Base-by-base conservation (phyloP, 2,329 filamentous ascomycete species). In the Arthroderma sp. region DNA sequence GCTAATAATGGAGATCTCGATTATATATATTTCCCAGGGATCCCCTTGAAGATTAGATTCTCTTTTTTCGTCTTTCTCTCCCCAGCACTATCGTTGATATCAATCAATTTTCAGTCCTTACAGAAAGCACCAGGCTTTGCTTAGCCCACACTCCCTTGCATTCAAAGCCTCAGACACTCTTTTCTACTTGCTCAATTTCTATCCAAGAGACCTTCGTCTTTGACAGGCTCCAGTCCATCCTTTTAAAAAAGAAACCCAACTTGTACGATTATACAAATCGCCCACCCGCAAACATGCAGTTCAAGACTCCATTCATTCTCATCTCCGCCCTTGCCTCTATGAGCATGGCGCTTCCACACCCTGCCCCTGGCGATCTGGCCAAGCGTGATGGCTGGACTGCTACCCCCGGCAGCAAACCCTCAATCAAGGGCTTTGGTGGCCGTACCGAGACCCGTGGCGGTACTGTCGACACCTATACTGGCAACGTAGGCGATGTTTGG, bases 401-500 rank as follows among this genome's bases (percentile, higher is more conserved):
- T 36, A 50, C 40, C 38, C 53, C 54, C 22, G 40, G 46, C n/a
- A 40, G 55, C 27, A 52, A 51, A 7, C 61, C 47, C 54, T 49
- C 53, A 29, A 50, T 44, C 39, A 31, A 45, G 2, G 63, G 62
- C 46, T 66, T 66, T 50, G 63, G 63, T 45, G 48, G 36, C 7
- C 46, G 47, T 44, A 54, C 52, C 47, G 31, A 46, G 36, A 51
- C 54, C 41, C 15, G 11, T 8, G 36, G 37, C 11, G 48, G 50
- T 29, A 47, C 50, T 37, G 50, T 55, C 45, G 51, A 52, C 44
- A 42, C 36, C 6, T 65, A 58, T 51, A 48, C 48, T 22, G 63
- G 63, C 41, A 66, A 66, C 50, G 46, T 58, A 37, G 64, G 64
- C 43, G 50, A 15, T 44, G 63, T 63, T 5, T 64, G 61, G 55